Conservation (phyloP, 768 basidiomycete species). For the Trametes cubensis region DNA sequence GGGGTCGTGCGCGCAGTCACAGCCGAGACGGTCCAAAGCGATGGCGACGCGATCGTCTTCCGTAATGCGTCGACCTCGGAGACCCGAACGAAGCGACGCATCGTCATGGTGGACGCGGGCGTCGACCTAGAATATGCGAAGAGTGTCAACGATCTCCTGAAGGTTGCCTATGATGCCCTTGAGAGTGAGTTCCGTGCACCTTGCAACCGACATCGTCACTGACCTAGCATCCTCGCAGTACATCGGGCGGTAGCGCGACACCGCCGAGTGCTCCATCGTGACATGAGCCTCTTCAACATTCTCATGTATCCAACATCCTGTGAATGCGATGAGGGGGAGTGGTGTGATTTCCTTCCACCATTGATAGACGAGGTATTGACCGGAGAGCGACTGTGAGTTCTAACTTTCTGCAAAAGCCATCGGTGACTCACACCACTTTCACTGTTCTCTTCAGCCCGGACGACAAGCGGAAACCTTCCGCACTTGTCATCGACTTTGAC, state of each 20-base stretch:
- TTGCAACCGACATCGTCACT: no score
- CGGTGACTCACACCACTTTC: no score
- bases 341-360: background rate
- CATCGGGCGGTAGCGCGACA: slow-evolving; percentile 11
- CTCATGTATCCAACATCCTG: slow-evolving; percentile 18
- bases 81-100: background rate
- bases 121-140: background rate
- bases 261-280: slow-evolving; percentile 4
- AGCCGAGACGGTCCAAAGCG: background rate
- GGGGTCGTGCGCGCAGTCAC: background rate
- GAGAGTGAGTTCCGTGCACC: background rate
- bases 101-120: background rate
- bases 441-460: no score
- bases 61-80: no score
- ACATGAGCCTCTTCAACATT: slow-evolving; percentile 19
- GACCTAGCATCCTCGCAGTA: background rate
- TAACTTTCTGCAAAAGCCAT: background rate
- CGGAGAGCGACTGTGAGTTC: background rate
- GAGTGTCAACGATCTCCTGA: slow-evolving; percentile 3
- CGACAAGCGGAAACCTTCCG: no score
- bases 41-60: no score
- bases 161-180: background rate
- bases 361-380: slow-evolving; percentile 10
- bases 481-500: no score
- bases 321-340: background rate